Percentiles rank a stretch among this genome's conserved stretches.
These are phyloP conservation scores for Picochlorum sp. DNA, from an alignment of 139 green algal genomes.

Conservation along the genomic window DNA sequence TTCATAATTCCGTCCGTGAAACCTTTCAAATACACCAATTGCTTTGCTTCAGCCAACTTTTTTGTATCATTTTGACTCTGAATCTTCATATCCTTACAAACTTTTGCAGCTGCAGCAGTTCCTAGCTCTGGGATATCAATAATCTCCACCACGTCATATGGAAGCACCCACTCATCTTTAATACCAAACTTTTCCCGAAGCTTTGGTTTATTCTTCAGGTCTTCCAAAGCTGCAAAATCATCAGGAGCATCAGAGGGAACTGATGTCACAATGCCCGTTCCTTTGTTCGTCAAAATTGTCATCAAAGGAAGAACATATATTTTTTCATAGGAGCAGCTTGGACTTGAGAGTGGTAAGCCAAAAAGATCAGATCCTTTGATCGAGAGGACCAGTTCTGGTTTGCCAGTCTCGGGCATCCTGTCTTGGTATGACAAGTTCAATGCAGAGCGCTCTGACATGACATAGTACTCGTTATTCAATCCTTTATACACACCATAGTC, in stretches of 20 bases:
- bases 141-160: slow-evolving; percentile 91
- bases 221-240: slow-evolving; percentile 76
- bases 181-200: slow-evolving; percentile 91
- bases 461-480: slow-evolving; percentile 74
- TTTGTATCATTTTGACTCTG: slow-evolving; percentile 85
- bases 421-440: slow-evolving; percentile 92
- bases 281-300: slow-evolving; percentile 96
- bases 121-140: slow-evolving; percentile 95
- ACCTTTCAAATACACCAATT: slow-evolving; percentile 91
- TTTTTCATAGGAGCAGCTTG: slow-evolving; percentile 51
- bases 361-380: slow-evolving; percentile 89
- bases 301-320: slow-evolving; percentile 95
- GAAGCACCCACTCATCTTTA: slow-evolving; percentile 91
- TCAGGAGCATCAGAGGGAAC: slow-evolving; percentile 93
- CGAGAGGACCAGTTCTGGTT: slow-evolving; percentile 66
- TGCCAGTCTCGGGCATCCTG: slow-evolving; percentile 44
- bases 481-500: slow-evolving; percentile 75
- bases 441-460: slow-evolving; percentile 79
- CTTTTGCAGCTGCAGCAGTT: slow-evolving; percentile 60
- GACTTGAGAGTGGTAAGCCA: slow-evolving; percentile 68
- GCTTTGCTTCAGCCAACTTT: slow-evolving; percentile 95
- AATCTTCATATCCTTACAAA: slow-evolving; percentile 92
- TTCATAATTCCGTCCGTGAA: slow-evolving; percentile 95
- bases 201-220: slow-evolving; percentile 91
- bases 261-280: slow-evolving; percentile 93